Conservation (phyloP, 768 basidiomycete genomes). For the Rhizopogon roseolus region DNA sequence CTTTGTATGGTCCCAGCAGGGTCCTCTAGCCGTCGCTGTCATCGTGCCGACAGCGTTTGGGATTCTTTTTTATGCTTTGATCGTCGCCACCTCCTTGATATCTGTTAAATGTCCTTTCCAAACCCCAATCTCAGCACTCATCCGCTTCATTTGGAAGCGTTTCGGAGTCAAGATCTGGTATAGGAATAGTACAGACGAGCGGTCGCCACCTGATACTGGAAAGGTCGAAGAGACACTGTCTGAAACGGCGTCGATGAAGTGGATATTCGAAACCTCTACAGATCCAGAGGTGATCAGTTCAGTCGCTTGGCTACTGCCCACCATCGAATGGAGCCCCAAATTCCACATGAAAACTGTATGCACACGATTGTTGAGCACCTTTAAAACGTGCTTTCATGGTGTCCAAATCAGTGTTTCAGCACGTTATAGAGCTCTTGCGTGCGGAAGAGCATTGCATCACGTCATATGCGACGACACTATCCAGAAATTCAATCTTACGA, state of each 20-base stretch:
- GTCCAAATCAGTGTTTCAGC: not conserved
- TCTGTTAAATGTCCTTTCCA: not conserved
- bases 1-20: not conserved
- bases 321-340: not conserved
- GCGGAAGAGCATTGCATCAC: not conserved
- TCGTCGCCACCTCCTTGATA: not conserved
- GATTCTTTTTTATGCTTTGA: not conserved
- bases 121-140: not conserved
- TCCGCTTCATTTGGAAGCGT: not conserved
- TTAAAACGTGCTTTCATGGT: not conserved
- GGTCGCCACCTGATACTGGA: not conserved
- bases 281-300: conserved; percentile 8
- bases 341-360: not conserved
- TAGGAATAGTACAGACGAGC: not conserved
- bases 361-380: not conserved
- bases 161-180: not conserved
- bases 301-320: not conserved
- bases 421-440: not conserved
- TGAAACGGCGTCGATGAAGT: conserved; percentile 5
- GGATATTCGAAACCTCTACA: conserved; percentile 16
- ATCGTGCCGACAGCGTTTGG: not conserved
- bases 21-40: not conserved
- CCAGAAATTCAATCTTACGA: not conserved
- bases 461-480: not conserved
- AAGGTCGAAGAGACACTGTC: not conserved